Conservation (phyloP, 2,329 filamentous ascomycete genomes). For the Clarireedia homoeocarpa region DNA sequence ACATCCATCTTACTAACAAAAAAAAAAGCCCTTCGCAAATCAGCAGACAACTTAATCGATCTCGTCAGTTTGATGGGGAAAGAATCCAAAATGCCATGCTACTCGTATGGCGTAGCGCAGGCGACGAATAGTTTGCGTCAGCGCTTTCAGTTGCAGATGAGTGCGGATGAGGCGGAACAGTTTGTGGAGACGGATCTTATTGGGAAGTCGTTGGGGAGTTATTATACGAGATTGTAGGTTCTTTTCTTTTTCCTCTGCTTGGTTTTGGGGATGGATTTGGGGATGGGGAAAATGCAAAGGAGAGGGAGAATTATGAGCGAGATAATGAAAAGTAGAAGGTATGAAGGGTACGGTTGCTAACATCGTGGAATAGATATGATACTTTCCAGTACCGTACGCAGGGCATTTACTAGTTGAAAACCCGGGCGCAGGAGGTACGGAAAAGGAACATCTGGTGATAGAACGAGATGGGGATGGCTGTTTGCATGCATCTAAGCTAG, state of each 20-base stretch:
- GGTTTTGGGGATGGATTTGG: not conserved
- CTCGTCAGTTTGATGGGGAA: conserved; percentile 78
- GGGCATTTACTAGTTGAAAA: conserved; percentile 59
- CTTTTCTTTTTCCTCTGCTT: not conserved
- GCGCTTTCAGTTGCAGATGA: conserved; percentile 75
- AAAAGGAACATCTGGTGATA: too few relatives aligned
- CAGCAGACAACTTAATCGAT: conserved; percentile 74
- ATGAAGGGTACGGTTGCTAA: not conserved
- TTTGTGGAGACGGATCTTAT: conserved; percentile 77
- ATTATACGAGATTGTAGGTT: conserved; percentile 75
- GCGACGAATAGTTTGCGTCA: conserved; percentile 63
- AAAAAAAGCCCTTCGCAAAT: conserved; percentile 57
- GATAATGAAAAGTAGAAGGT: not conserved
- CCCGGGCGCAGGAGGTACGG: too few relatives aligned
- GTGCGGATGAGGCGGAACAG: conserved; percentile 70
- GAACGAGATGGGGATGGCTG: too few relatives aligned
- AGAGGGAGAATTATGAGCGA: too few relatives aligned
- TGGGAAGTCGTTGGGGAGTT: conserved; percentile 74
- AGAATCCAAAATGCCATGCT: conserved; percentile 80
- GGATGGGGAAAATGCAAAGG: not conserved
- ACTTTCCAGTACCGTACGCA: conserved; percentile 84
- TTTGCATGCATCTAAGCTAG: too few relatives aligned
- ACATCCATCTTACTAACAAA: conserved; percentile 8
- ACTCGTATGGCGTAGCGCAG: conserved; percentile 63
- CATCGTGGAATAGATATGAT: conserved; percentile 52